Conservation (phyloP, 208 protist genomes). For the Spongospora subterranea region DNA sequence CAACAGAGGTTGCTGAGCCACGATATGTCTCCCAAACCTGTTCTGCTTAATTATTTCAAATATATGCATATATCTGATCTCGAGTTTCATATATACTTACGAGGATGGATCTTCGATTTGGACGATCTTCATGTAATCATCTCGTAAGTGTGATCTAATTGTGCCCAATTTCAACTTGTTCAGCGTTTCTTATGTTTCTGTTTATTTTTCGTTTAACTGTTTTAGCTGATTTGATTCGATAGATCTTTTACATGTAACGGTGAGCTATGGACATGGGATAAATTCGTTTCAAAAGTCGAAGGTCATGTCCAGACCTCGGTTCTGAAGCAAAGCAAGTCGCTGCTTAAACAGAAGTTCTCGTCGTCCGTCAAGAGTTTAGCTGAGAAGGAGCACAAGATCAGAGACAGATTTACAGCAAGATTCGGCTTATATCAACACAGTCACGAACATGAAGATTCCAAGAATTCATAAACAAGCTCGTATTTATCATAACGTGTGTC, state of each 20-base stretch:
- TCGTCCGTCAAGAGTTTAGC: slow-evolving; percentile 52
- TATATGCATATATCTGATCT: slow-evolving; percentile 26
- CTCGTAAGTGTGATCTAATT: neutral
- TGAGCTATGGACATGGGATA: slow-evolving; percentile 51
- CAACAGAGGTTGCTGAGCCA: no score
- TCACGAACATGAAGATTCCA: no score
- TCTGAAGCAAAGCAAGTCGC: slow-evolving; percentile 29
- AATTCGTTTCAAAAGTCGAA: slow-evolving; percentile 42
- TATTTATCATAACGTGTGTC: no score
- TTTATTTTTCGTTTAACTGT: no score
- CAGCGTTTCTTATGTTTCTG: no score
- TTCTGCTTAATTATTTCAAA: slow-evolving; percentile 19
- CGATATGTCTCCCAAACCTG: neutral
- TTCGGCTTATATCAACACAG: no score
- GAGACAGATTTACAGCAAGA: slow-evolving; percentile 12
- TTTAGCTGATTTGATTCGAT: no score
- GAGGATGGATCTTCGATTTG: slow-evolving; percentile 24
- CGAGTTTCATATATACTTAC: slow-evolving; percentile 19
- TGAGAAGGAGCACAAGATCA: slow-evolving; percentile 54
- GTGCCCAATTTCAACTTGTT: neutral
- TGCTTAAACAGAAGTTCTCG: slow-evolving; percentile 56
- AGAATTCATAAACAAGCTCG: no score
- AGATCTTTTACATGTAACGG: neutral
- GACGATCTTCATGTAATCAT: neutral
- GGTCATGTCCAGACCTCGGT: slow-evolving; percentile 7